Evolutionary conservation across 23 red algal species (phyloP).

Genomic region (Gracilaria caudata): DNA sequence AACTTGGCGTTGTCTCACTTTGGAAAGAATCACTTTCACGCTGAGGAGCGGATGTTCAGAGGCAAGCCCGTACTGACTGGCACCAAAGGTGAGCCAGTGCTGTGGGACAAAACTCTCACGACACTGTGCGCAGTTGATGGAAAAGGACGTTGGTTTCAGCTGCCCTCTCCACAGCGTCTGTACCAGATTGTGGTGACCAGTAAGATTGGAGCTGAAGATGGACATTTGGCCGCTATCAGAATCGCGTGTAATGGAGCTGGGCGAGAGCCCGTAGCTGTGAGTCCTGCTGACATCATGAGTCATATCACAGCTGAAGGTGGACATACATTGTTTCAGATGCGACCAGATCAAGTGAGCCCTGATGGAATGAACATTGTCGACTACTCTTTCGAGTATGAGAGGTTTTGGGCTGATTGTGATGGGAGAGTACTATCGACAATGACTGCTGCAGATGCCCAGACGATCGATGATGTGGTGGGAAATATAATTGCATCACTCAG

Average conservation of each 20-base stretch:
- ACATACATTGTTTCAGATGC: constrained; percentile 4
- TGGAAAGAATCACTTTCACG: constrained; percentile 7
- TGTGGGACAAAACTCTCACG: neutral
- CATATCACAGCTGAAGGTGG: constrained; percentile 2
- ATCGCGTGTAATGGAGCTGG: neutral
- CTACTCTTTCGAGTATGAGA: constrained; percentile 32
- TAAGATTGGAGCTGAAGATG: constrained; percentile 12
- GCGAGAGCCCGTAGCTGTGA: constrained; percentile 26
- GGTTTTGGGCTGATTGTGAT: constrained; percentile 16
- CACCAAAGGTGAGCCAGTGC: neutral
- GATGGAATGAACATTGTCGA: constrained; percentile 3
- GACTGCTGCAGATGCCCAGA: neutral
- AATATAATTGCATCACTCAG: neutral
- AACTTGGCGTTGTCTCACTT: neutral
- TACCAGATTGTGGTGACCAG: constrained; percentile 30
- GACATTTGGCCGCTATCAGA: constrained; percentile 16
- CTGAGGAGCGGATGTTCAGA: constrained; percentile 16
- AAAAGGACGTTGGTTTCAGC: neutral
- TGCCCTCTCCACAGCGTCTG: neutral
- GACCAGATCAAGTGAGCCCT: constrained; percentile 21
- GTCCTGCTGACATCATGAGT: neutral
- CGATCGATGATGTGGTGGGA: neutral
- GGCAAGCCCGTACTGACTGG: neutral
- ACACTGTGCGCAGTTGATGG: constrained; percentile 5
- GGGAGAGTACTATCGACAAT: neutral